phyloP scores from a whole-genome alignment of 805 yeast species.

The Yarrowia sp. region DNA sequence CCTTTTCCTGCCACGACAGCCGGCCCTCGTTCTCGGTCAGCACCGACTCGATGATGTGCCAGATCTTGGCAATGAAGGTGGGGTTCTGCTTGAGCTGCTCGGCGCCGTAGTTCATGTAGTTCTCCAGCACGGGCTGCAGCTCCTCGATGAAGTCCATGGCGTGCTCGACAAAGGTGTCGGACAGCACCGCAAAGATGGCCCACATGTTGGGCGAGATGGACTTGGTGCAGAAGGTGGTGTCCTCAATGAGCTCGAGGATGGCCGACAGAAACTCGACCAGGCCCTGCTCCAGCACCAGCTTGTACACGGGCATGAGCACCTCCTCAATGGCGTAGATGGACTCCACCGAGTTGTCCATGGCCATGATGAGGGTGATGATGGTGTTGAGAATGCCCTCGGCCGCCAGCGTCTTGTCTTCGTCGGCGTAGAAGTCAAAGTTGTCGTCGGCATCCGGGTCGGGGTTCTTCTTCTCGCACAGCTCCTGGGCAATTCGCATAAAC shows the following conservation, averaged over 20 bases:
- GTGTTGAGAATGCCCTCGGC: constrained; percentile 84
- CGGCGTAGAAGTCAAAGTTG: constrained; percentile 52
- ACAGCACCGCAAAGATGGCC: constrained; percentile 67
- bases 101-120: constrained; percentile 69
- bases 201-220: constrained; percentile 74
- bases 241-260: constrained; percentile 75
- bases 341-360: constrained; percentile 80
- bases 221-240: constrained; percentile 67
- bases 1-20: constrained; percentile 65
- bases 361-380: constrained; percentile 76
- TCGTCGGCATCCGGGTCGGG: constrained; percentile 52
- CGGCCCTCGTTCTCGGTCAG: constrained; percentile 52
- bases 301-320: constrained; percentile 71
- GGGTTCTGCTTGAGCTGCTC: constrained; percentile 58
- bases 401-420: constrained; percentile 77
- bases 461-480: constrained; percentile 63
- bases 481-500: constrained; percentile 72
- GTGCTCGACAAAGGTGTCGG: constrained; percentile 50
- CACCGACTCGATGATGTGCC: constrained; percentile 56
- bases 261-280: constrained; percentile 79
- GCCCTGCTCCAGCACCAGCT: constrained; percentile 67
- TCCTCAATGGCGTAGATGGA: constrained; percentile 70
- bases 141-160: constrained; percentile 77
- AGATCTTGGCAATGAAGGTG: constrained; percentile 57
- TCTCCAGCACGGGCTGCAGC: constrained; percentile 72